Conservation (phyloP, 2,329 filamentous ascomycete genomes). For the Colletotrichum sp. region DNA sequence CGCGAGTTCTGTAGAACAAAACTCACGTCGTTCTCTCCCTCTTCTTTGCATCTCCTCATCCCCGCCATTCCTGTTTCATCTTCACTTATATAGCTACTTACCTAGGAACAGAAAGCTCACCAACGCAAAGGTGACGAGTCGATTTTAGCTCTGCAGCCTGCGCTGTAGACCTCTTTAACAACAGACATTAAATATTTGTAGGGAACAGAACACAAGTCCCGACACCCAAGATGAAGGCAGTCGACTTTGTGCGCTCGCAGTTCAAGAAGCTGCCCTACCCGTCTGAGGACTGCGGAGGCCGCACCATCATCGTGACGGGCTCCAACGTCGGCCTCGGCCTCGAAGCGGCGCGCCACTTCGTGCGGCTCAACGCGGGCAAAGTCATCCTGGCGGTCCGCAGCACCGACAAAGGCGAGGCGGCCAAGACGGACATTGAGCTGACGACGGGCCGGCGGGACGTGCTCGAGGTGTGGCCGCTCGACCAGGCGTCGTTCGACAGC, state of each 20-base stretch:
- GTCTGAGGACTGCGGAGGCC: constrained; percentile 34
- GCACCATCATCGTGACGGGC: constrained; percentile 48
- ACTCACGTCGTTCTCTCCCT: background rate
- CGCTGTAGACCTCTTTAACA: background rate
- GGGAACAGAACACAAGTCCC: background rate
- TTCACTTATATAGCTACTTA: background rate
- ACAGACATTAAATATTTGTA: background rate
- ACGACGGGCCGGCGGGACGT: constrained; percentile 17
- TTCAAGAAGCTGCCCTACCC: constrained; percentile 34
- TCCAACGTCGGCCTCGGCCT: constrained; percentile 47
- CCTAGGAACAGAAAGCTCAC: background rate
- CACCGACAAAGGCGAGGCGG: constrained; percentile 43
- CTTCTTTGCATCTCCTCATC: background rate
- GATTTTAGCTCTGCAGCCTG: background rate
- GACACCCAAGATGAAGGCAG: background rate
- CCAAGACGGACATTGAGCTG: constrained; percentile 36
- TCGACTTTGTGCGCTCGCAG: constrained; percentile 23
- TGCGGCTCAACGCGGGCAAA: constrained; percentile 40
- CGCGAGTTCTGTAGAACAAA: constrained; percentile 1
- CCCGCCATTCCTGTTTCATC: background rate
- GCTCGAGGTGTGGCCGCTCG: constrained; percentile 49
- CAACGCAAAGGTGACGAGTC: background rate
- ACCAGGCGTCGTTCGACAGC: constrained; percentile 37
- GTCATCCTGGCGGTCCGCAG: constrained; percentile 49
- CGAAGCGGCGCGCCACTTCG: constrained; percentile 46